Evolutionary conservation across 768 basidiomycete species (phyloP).

Genomic region (Gloeopeniophorella convolvens): DNA sequence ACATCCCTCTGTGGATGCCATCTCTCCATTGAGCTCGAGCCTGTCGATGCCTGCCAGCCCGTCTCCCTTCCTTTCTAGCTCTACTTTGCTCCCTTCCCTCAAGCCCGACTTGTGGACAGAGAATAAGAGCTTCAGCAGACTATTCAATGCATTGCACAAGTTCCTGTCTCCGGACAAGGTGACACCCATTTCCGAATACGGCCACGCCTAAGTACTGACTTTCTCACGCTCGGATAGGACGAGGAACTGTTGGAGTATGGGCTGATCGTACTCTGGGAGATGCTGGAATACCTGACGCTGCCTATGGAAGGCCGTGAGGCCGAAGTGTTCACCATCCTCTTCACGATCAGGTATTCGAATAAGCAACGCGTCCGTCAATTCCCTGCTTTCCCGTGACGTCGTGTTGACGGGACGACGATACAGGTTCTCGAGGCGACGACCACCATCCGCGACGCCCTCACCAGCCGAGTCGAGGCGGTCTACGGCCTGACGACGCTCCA

Average conservation of each 20-base stretch:
- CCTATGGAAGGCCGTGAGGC: conserved; percentile 77
- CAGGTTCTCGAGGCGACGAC: conserved; percentile 82
- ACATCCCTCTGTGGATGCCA: conserved; percentile 47
- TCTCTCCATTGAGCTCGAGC: conserved; percentile 49
- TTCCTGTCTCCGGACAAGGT: conserved; percentile 64
- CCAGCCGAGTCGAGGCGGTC: conserved; percentile 69
- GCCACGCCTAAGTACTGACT: conserved; percentile 12
- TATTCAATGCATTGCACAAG: conserved; percentile 59
- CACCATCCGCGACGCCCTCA: conserved; percentile 69
- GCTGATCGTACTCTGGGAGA: conserved; percentile 77
- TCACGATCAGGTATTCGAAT: conserved; percentile 68
- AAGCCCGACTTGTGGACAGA: conserved; percentile 65
- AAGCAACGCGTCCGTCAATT: conserved; percentile 52
- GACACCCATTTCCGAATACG: conserved; percentile 20
- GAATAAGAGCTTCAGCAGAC: conserved; percentile 59
- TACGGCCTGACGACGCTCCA: conserved; percentile 83
- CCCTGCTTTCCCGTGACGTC: background rate
- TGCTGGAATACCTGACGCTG: conserved; percentile 65
- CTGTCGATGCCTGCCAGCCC: conserved; percentile 47
- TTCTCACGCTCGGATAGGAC: conserved; percentile 35
- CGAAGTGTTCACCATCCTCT: conserved; percentile 63
- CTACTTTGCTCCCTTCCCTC: conserved; percentile 38
- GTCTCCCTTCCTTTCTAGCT: conserved; percentile 43
- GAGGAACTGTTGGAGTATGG: conserved; percentile 69
- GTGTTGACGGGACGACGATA: background rate